A percentile compares a stretch with the other conserved stretches of the same genome.
Conservation (phyloP, 768 basidiomycete species). For the Mycena belliarum region DNA sequence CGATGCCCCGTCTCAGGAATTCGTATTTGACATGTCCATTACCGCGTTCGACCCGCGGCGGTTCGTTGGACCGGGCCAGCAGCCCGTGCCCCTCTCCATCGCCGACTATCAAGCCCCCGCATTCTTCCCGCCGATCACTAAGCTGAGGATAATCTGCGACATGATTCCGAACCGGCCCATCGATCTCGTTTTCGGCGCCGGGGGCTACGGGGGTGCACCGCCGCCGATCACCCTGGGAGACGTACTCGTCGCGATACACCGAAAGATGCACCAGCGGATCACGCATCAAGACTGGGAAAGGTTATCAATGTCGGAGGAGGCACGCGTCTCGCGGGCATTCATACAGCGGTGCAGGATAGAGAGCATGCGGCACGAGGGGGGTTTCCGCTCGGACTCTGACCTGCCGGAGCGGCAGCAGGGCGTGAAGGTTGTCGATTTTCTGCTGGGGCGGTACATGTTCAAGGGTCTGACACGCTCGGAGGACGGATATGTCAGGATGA, state of each 20-base stretch:
- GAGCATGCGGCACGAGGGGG: conserved; percentile 9
- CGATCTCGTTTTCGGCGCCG: conserved; percentile 43
- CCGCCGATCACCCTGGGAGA: conserved; percentile 60
- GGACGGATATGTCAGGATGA: conserved; percentile 40
- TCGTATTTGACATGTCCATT: conserved; percentile 59
- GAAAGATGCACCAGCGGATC: conserved; percentile 45
- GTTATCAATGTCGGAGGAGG: conserved; percentile 32
- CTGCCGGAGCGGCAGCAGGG: conserved; percentile 47
- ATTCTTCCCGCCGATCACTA: conserved; percentile 54
- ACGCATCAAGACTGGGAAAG: conserved; percentile 41
- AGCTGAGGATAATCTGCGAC: conserved; percentile 60
- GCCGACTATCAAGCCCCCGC: conserved; percentile 55
- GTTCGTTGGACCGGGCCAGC: conserved; percentile 40
- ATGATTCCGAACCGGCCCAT: conserved; percentile 63
- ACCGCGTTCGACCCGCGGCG: conserved; percentile 47
- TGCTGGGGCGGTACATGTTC: conserved; percentile 47
- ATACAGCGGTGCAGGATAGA: conserved; percentile 37
- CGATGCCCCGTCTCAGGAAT: conserved; percentile 42
- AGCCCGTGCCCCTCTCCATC: conserved; percentile 36
- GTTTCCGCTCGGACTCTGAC: conserved; percentile 19
- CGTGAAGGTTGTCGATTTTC: conserved; percentile 62
- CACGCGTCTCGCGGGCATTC: conserved; percentile 38
- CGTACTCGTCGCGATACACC: conserved; percentile 53
- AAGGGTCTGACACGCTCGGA: conserved; percentile 46
- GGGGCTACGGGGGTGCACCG: conserved; percentile 21